Base-by-base conservation (phyloP, 768 basidiomycete genomes). In the Vararia minispora region DNA sequence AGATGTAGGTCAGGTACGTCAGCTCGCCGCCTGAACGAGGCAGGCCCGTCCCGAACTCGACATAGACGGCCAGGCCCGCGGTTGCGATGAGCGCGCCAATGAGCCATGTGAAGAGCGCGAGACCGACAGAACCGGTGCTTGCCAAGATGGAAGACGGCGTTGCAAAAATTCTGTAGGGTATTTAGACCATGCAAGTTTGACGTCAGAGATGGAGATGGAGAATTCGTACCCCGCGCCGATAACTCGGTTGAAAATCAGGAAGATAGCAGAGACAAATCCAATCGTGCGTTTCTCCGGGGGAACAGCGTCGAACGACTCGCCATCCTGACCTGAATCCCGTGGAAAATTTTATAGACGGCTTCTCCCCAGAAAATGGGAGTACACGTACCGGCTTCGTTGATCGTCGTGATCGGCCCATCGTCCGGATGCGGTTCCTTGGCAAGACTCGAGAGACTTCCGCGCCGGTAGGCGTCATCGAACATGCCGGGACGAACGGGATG, bases 1-100 rank as follows among this genome's bases (percentile, higher is more conserved):
- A 84, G n/a, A 82, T 69, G 51, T 66, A 81, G 44, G 82, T 79
- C 26, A 85, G 57, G 48, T 84, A 85, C 36, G 76, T 79, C 59
- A 83, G 84, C 61, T 84, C 81, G 2, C 77, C 82, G 1, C 82
- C 82, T 39, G 67, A 83, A 3, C 72, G 63, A 2, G 82, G 82
- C 2, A 85, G 61, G 14, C 73, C 79, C 76, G 81, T 82, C 17
- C 82, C 81, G 14, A 81, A 65, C 52, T 84, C 82, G n/a, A 83
- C 64, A 46, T 76, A 85, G 3, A 84, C 81, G 0, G 71, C 66
- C 2, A 79, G 79, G 4, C 82, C 82, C 25, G 71, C 68, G 0
- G 71, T 65, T 2, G 82, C 78, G 27, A 83, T 68, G 21, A 67
- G 50, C 4, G 80, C 71, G 0, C 81, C 82, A 5, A 81, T 49